These are phyloP conservation scores for Nepenthes alata DNA, from an alignment of 179 eudicot genomes.

Conservation along the genomic window DNA sequence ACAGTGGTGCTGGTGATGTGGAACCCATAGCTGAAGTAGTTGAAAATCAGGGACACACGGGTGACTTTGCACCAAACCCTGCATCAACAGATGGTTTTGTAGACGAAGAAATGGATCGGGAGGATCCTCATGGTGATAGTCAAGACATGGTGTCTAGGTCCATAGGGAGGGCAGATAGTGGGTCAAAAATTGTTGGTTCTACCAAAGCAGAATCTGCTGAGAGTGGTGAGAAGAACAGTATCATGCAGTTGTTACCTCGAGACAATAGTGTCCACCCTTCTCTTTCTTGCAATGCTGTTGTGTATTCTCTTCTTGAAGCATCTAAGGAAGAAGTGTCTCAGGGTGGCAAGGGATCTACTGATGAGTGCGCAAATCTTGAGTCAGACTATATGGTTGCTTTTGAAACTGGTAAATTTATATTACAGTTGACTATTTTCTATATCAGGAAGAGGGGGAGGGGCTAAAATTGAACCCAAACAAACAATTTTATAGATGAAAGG, in stretches of 20 bases:
- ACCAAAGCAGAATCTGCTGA: slow-evolving; percentile 85
- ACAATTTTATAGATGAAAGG: too few species aligned
- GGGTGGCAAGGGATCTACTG: slow-evolving; percentile 53
- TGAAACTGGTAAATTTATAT: slow-evolving; percentile 39
- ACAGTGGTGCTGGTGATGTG: slow-evolving; percentile 85
- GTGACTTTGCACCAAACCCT: slow-evolving; percentile 53
- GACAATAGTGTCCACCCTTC: slow-evolving; percentile 79
- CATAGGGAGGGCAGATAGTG: slow-evolving; percentile 87
- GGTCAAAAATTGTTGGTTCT: slow-evolving; percentile 83
- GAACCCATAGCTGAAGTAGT: slow-evolving; percentile 87
- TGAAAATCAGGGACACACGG: slow-evolving; percentile 95
- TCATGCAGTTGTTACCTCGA: slow-evolving; percentile 38
- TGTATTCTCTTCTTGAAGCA: slow-evolving; percentile 79
- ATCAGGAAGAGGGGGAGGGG: too few species aligned
- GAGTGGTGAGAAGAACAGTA: slow-evolving; percentile 93
- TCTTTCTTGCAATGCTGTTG: slow-evolving; percentile 91
- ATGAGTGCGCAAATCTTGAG: slow-evolving; percentile 52
- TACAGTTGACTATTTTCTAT: too few species aligned
- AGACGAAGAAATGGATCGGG: slow-evolving; percentile 66
- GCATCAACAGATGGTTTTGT: slow-evolving; percentile 71
- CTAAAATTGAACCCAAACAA: too few species aligned
- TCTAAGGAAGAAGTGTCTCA: slow-evolving; percentile 97
- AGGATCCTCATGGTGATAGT: slow-evolving; percentile 90
- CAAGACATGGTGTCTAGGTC: slow-evolving; percentile 81
- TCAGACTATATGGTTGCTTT: slow-evolving; percentile 48